Evolutionary conservation across 345 rosid species (phyloP).

Genomic region (Aurinia saxatilis): DNA sequence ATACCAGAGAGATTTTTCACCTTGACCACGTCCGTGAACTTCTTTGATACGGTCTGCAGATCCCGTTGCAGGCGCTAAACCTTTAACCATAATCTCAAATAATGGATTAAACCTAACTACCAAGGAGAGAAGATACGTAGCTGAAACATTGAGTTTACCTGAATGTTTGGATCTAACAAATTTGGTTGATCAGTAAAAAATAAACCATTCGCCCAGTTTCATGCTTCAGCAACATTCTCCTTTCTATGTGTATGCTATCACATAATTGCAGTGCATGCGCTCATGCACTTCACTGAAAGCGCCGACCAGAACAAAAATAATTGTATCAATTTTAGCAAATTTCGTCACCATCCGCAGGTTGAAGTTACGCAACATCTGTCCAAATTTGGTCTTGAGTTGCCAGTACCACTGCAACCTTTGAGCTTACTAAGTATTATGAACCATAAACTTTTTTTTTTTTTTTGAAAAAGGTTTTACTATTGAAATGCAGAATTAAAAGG

Average conservation of each 20-base stretch:
- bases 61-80: not conserved
- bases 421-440: too few species aligned
- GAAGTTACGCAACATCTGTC: too few species aligned
- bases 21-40: too few species aligned
- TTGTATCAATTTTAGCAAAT: conserved; percentile 1
- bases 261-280: conserved; percentile 76
- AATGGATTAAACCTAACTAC: not conserved
- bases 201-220: conserved; percentile 98
- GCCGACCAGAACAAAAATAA: conserved; percentile 23
- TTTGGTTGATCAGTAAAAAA: conserved; percentile 99
- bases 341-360: too few species aligned
- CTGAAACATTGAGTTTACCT: conserved; percentile 36
- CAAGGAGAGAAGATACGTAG: not conserved
- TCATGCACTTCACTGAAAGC: conserved; percentile 89
- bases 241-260: conserved; percentile 77
- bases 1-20: too few species aligned
- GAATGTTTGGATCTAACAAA: conserved; percentile 96
- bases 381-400: too few species aligned
- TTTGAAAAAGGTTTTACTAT: too few species aligned
- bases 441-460: too few species aligned
- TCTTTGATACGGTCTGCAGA: too few species aligned
- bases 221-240: conserved; percentile 89
- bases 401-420: too few species aligned
- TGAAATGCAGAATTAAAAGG: too few species aligned
- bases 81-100: not conserved